A percentile compares a stretch with the other conserved stretches of the same genome.
Conservation (phyloP, 176 grass and related monocot species). For the Cocos nucifera region DNA sequence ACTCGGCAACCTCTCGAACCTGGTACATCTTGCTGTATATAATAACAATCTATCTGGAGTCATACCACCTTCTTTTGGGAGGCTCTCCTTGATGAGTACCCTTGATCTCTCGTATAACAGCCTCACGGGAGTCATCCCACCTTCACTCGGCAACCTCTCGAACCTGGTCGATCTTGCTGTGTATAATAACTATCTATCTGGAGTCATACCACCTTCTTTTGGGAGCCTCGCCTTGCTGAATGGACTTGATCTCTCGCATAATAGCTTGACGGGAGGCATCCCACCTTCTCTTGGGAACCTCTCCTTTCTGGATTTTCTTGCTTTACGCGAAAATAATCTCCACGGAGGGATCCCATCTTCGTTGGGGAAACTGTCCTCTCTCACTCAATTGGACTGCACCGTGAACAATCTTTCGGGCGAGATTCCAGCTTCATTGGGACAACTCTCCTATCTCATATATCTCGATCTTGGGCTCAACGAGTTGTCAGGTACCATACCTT, state of each 20-base stretch:
- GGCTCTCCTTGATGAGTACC: background rate
- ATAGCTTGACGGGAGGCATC: slow-evolving; percentile 8
- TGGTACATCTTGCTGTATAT: background rate
- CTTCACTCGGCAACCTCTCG: background rate
- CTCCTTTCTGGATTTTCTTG: background rate
- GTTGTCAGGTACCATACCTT: slow-evolving; percentile 18
- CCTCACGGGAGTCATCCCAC: slow-evolving; percentile 2
- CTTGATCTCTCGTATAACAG: no score
- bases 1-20: background rate
- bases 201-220: no score
- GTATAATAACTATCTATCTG: no score
- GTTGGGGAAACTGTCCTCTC: slow-evolving; percentile 18
- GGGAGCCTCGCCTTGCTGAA: no score
- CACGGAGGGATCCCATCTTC: slow-evolving; percentile 25
- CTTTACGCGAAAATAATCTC: no score
- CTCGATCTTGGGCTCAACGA: slow-evolving; percentile 14
- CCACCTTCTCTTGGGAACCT: slow-evolving; percentile 27
- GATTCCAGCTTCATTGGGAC: slow-evolving; percentile 7
- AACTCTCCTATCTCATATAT: slow-evolving; percentile 5
- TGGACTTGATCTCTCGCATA: background rate
- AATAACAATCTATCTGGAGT: no score
- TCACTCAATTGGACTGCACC: background rate
- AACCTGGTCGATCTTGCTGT: slow-evolving; percentile 3
- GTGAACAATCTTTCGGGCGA: background rate
- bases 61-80: no score